Evolutionary conservation across 83 land plant genomes (phyloP), one percentile per base, ranked within the genome.

Genomic region (Picea engelmannii): DNA sequence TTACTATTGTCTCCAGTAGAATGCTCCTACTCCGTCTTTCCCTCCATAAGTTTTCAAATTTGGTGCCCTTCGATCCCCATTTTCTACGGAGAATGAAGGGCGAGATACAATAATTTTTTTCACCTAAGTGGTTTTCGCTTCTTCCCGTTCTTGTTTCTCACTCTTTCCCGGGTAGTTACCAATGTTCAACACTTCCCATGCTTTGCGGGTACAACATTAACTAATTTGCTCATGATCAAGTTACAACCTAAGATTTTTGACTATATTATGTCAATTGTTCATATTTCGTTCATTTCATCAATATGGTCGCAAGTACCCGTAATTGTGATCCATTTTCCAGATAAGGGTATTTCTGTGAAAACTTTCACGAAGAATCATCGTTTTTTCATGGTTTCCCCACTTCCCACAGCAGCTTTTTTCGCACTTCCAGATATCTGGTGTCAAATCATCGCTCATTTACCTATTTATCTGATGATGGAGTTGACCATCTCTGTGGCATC

Each of bases 381-480:
- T 70, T 70, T 13, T 70, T 70, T 35, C 40, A 70, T 70, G 75
- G 75, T 70, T 70, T 70, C 66, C 23, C 23, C 7, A 4, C 66
- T 80, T 66, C 18, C 59, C 81, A 64, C 42, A 67, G 1, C 23
- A 66, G 42, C 81, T 66, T 80, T 80, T 80, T 66, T 66, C 0
- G 49, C 82, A 69, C 79, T 80, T 81, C 78, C 79, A 80, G 80
- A 63, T 15, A 80, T 66, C 23, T 80, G 79, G 81, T 66, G 44
- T 80, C 79, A 80, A 80, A 80, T 80, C 59, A 31, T 80, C 12
- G 42, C 81, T 80, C n/a, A 8, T 80, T 81, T 69, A 67, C 55
- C 55, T 68, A 68, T 81, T 68, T 70, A 24, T 81, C 24, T 70
- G 16, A 67, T 21, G 49, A 70, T 81, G 71, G 79, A 81, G 82